Evolutionary conservation across 2,329 filamentous ascomycete genomes (phyloP), one percentile per base, ranked within the genome.

Genomic region (Neofusicoccum kwambonambiense): DNA sequence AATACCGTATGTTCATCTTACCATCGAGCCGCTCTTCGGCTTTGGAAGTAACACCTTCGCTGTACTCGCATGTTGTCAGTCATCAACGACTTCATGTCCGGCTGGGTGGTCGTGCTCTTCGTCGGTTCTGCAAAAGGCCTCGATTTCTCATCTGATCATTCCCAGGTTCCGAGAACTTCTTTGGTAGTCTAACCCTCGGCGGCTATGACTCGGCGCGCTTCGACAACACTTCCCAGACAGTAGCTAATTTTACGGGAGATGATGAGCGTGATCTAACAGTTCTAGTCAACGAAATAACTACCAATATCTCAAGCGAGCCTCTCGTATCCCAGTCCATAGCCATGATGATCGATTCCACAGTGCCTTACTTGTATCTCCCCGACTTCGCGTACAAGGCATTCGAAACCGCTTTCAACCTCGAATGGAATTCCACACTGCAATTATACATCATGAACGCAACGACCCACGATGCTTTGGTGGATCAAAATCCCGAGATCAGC

Each of bases 331-430:
- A 17, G 5, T 7, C 44, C 17, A 31, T 39, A 34, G 5, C 68
- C 13, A 84, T 85, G 22, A 70, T 86, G 62, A 84, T 91, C 64
- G 88, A 91, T 72, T 78, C 77, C 1, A 70, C 74, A 0, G 67
- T 76, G 5, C 70, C 77, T 0, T 68, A 78, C 17, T 51, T 79
- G 1, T 77, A 72, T 68, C 70, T 79, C 1, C 76, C 77, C 3
- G 57, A 67, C 3, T 62, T 58, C 6, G 74, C 71, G 8, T 78
- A 74, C 50, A 31, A 71, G 15, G 67, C 62, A 2, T 78, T 79
- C 50, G 75, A 75, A 62, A 65, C 62, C 17, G 71, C 72, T 4
- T 78, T 79, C 60, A 70, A 69, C 0, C 68, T 79, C 4, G 69
- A 65, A 3, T 72, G 70, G 52, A 70, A 79, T 57, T 54, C 64